phyloP scores from a whole-genome alignment of 2,329 filamentous ascomycete species.

The Dryadomyces sulphureus region DNA sequence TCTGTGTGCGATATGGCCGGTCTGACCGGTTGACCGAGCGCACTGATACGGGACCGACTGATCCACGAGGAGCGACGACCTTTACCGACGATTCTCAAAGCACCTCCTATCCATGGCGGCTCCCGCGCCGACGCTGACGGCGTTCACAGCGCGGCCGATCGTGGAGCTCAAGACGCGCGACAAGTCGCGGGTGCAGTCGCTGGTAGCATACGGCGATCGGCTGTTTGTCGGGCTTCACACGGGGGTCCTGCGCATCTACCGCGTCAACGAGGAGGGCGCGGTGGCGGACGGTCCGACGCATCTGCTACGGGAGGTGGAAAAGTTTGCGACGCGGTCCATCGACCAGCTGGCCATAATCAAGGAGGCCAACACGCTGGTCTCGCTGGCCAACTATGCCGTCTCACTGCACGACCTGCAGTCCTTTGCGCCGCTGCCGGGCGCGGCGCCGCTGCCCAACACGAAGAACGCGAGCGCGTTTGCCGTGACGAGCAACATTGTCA shows the following conservation, averaged over 20 bases:
- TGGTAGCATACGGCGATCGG: conserved; percentile 84
- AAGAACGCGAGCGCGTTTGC: conserved; percentile 85
- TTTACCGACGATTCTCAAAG: neutral
- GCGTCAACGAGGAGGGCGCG: conserved; percentile 55
- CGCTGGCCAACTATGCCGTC: conserved; percentile 77
- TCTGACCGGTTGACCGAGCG: neutral
- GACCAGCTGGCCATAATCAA: conserved; percentile 94
- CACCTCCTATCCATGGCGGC: neutral
- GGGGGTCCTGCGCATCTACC: conserved; percentile 78
- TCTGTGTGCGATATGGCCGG: neutral
- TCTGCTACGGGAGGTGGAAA: conserved; percentile 80
- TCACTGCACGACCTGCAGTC: conserved; percentile 80
- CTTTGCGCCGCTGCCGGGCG: conserved; percentile 53
- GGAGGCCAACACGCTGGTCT: conserved; percentile 82
- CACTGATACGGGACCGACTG: neutral
- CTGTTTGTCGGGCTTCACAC: conserved; percentile 86
- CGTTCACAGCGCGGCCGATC: conserved; percentile 89
- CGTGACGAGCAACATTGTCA: conserved; percentile 89
- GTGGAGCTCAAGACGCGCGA: conserved; percentile 93
- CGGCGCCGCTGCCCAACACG: conserved; percentile 61
- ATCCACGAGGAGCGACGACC: neutral
- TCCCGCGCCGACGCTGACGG: conserved; percentile 65
- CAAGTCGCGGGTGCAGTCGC: conserved; percentile 94
- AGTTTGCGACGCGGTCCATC: conserved; percentile 78
- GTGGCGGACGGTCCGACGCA: conserved; percentile 45